Evolutionary conservation across 495 filamentous ascomycete species (phyloP).

Genomic region (Hyaloscypha finlandica): DNA sequence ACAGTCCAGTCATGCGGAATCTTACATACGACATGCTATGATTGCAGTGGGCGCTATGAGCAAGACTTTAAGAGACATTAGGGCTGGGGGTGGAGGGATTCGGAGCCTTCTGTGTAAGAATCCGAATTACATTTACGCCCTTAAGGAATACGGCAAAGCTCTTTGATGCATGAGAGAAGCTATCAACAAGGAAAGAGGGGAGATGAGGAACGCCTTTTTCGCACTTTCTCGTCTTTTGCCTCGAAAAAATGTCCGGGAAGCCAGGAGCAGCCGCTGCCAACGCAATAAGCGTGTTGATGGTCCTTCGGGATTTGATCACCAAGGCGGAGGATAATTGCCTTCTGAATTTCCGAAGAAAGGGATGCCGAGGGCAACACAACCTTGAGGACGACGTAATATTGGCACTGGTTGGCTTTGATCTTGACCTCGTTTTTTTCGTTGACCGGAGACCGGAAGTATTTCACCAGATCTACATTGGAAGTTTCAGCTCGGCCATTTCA

Average conservation of each 20-base stretch:
- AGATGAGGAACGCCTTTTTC: constrained; percentile 19
- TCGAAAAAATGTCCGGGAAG: constrained; percentile 19
- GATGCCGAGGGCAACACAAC: not conserved
- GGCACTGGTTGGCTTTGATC: constrained; percentile 12
- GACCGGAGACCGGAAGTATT: constrained; percentile 3
- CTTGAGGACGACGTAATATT: constrained; percentile 18
- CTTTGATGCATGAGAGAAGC: constrained; percentile 20
- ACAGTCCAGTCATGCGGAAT: constrained; percentile 16
- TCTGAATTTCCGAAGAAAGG: not conserved
- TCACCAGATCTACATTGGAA: constrained; percentile 2
- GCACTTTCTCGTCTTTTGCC: constrained; percentile 22
- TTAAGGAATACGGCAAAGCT: constrained; percentile 19
- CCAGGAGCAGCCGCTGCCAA: not conserved
- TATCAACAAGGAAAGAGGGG: constrained; percentile 13
- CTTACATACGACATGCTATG: constrained; percentile 16
- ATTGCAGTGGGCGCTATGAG: constrained; percentile 20
- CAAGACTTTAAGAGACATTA: not conserved
- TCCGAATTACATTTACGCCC: constrained; percentile 15
- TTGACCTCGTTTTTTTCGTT: constrained; percentile 21
- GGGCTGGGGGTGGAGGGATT: not conserved
- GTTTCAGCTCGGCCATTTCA: not conserved
- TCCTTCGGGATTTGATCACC: constrained; percentile 7
- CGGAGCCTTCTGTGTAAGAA: not conserved
- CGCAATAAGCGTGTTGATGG: constrained; percentile 20
- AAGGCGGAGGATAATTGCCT: not conserved